Base-by-base conservation (phyloP, 345 rosid genomes). In the Salix suchowensis region DNA sequence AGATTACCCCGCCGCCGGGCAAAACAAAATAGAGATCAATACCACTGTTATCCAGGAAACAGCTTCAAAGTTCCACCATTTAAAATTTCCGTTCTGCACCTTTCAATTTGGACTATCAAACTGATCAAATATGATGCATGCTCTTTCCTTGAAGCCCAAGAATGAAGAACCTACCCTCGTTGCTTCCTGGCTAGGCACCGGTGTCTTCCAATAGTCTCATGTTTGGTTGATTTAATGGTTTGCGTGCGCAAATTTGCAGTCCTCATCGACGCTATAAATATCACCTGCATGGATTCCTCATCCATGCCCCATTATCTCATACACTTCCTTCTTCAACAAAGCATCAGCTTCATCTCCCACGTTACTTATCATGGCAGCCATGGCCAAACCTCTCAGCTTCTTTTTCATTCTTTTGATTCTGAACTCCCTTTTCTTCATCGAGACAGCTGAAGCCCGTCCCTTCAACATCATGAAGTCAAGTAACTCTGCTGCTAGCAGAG, bases 361-460 rank as follows among this genome's bases (percentile, higher is more conserved):
- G 2, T n/a, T n/a, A 3, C 12, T 23, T 58, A 10, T 52, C 21
- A 88, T 79, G 87, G 82, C 85, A 76, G 26, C 32, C 44, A 1
- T 67, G 30, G 12, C 24, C 13, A 82, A 73, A 79, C 79, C 79
- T 74, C 9, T 80, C 6, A 44, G 58, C 71, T 67, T 82, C 39
- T 30, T 87, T 76, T 4, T 85, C 50, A 19, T 82, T 42, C 58
- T 79, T 68, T 30, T 79, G 16, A 64, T 77, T 13, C 48, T 82
- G 32, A 54, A 78, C 36, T 32, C 74, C 76, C 80, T 75, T 44
- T 70, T 76, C 75, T 74, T 86, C 65, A 54, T 66, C 21, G 80
- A 76, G 71, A 67, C 64, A 9, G 23, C 68, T 6, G 82, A 84
- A 75, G 81, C 81, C 36, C 90, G 92, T 40, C 89, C 90, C 3